phyloP scores from a whole-genome alignment of 371 early-diverging fungal species.

The Mucor circinelloides region DNA sequence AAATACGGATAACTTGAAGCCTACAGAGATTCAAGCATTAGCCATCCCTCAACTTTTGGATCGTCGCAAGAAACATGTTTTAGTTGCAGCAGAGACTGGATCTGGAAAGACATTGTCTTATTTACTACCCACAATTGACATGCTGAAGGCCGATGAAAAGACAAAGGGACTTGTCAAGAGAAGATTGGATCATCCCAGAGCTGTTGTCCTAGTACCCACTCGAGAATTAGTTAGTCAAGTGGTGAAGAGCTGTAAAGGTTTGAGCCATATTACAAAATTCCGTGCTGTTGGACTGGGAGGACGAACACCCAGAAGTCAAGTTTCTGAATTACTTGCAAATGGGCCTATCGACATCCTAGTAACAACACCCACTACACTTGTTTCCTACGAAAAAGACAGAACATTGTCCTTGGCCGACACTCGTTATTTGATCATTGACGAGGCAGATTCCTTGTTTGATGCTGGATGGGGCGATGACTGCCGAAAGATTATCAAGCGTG shows the following conservation, averaged over 20 bases:
- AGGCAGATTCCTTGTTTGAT: slow-evolving; percentile 93
- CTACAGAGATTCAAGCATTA: slow-evolving; percentile 93
- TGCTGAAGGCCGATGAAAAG: slow-evolving; percentile 73
- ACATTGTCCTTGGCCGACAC: slow-evolving; percentile 61
- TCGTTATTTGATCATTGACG: slow-evolving; percentile 81
- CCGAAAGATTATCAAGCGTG: slow-evolving; percentile 25
- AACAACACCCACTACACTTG: slow-evolving; percentile 74
- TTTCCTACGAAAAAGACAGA: slow-evolving; percentile 42
- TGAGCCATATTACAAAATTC: slow-evolving; percentile 74
- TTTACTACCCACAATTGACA: slow-evolving; percentile 82
- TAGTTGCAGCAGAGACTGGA: slow-evolving; percentile 96
- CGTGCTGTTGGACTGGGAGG: slow-evolving; percentile 67
- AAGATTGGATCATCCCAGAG: slow-evolving; percentile 72
- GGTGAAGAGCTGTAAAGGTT: slow-evolving; percentile 58
- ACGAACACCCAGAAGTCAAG: slow-evolving; percentile 36
- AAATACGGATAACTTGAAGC: slow-evolving; percentile 51
- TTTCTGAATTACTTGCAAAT: slow-evolving; percentile 40
- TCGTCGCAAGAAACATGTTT: slow-evolving; percentile 54
- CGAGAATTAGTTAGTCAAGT: slow-evolving; percentile 93
- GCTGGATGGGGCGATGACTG: slow-evolving; percentile 76
- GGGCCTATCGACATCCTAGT: slow-evolving; percentile 82
- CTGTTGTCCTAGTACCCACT: slow-evolving; percentile 95
- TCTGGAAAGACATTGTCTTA: slow-evolving; percentile 99
- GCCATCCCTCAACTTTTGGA: slow-evolving; percentile 80
- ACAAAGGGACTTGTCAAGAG: slow-evolving; percentile 49